Base-by-base conservation (phyloP, 2,329 filamentous ascomycete species). In the Ambrosiella cleistominuta region DNA sequence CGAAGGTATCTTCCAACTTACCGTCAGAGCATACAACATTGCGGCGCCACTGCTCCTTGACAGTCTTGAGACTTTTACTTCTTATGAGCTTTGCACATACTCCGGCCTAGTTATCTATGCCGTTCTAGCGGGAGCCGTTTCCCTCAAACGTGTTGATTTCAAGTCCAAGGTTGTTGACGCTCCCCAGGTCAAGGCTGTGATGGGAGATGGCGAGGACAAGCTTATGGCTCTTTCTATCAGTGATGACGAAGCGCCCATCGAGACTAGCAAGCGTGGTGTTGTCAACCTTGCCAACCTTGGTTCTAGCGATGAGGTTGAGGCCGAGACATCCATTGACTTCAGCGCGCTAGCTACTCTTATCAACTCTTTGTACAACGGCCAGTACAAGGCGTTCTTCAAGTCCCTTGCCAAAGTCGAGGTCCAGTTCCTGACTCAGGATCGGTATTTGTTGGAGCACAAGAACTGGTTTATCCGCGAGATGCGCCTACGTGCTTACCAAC, bases 161-260 rank as follows among this genome's bases (percentile, higher is more conserved):
- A 98, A 98, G 77, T 87, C 87, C 63, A 97, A 97, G 76, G 93
- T 98, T 35, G 91, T 98, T 45, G 93, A 98, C 70, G 93, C 93
- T 7, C 91, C 93, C 11, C 93, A 98, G 73, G 96, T 98, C 74
- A 95, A 93, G 74, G 93, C 93, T 42, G 94, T 98, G 63, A 81
- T 98, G 27, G 93, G 91, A 60, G 84, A 91, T 64, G 84, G 84
- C 27, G 86, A 94, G 65, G 90, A 96, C 67, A 91, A 91, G 71
- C 75, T 95, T 57, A 78, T 88, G 38, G 89, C 88, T 0, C 75
- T 96, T 19, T 82, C 83, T 37, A 89, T 90, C 15, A 83, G 85
- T 38, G 73, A 89, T 57, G 86, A 82, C 27, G 35, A 87, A 95
- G 63, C 85, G 88, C 66, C 83, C 86, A 38, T 69, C 17, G 69